phyloP scores from a whole-genome alignment of 2,329 filamentous ascomycete species.

The Ophiocordyceps camponoti-leonardi region DNA sequence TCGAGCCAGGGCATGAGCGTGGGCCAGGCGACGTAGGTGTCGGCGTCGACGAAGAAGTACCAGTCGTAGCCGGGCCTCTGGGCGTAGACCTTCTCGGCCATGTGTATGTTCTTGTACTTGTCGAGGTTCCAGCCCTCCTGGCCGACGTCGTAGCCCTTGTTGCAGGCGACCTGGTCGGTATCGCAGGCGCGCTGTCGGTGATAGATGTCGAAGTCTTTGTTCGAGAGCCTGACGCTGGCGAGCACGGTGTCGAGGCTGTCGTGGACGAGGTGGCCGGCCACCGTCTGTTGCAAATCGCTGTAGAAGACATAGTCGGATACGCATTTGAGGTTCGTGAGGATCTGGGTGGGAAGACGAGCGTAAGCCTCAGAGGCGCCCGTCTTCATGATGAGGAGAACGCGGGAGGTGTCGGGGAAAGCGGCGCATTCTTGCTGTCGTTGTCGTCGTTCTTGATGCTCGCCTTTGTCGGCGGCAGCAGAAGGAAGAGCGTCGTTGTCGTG shows the following conservation, averaged over 20 bases:
- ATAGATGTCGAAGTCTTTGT: conserved; percentile 34
- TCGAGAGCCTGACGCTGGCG: conserved; percentile 22
- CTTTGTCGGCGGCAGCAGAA: no score
- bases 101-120: conserved; percentile 46
- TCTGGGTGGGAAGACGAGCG: conserved; percentile 32
- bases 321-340: conserved; percentile 34
- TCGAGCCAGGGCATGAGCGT: conserved; percentile 32
- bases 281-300: conserved; percentile 33
- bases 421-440: conserved; percentile 11
- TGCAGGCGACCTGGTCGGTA: conserved; percentile 26
- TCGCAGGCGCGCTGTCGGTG: conserved; percentile 25
- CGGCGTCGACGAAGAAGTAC: conserved; percentile 43
- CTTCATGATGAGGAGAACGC: conserved; percentile 35
- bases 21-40: conserved; percentile 38
- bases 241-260: conserved; percentile 29
- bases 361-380: conserved; percentile 38
- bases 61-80: conserved; percentile 35
- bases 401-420: conserved; percentile 24
- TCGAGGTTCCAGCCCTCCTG: conserved; percentile 34
- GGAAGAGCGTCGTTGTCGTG: no score
- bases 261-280: conserved; percentile 25
- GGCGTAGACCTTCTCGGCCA: conserved; percentile 34
- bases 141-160: conserved; percentile 10
- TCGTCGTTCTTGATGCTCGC: not conserved
- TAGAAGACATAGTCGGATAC: conserved; percentile 36